These are phyloP conservation scores for Penicillium samsonianum DNA, from an alignment of 495 filamentous ascomycete species.

Conservation along the genomic window DNA sequence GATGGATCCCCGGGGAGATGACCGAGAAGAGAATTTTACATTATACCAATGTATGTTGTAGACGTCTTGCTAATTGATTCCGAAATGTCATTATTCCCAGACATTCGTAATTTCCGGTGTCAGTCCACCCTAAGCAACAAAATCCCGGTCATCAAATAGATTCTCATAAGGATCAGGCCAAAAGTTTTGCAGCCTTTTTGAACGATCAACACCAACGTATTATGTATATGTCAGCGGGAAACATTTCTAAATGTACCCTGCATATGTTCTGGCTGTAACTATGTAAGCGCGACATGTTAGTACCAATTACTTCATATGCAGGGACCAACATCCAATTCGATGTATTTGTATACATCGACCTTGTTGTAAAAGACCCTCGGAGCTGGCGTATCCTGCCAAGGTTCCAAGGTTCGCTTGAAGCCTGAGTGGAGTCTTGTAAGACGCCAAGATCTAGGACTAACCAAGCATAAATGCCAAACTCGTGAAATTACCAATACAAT, in stretches of 20 bases:
- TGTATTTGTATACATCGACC: no score
- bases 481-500: slow-evolving; percentile 3
- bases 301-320: no score
- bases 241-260: no score
- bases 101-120: background rate
- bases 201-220: no score
- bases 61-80: background rate
- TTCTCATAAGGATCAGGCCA: background rate
- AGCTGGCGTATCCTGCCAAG: no score
- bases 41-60: background rate
- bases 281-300: no score
- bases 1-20: slow-evolving; percentile 1
- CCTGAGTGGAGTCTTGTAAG: background rate
- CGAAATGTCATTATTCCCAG: background rate
- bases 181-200: no score
- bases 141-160: background rate
- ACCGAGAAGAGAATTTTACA: background rate
- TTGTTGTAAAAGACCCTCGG: no score
- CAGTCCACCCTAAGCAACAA: background rate
- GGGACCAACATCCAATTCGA: no score
- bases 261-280: no score
- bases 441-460: background rate
- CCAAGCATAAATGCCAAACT: slow-evolving; percentile 7
- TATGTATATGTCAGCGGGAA: no score
- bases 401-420: slow-evolving; percentile 12